A percentile compares a stretch with the other conserved stretches of the same genome.
Conservation (phyloP, 2,329 filamentous ascomycete genomes). For the Apiospora malaysiana region DNA sequence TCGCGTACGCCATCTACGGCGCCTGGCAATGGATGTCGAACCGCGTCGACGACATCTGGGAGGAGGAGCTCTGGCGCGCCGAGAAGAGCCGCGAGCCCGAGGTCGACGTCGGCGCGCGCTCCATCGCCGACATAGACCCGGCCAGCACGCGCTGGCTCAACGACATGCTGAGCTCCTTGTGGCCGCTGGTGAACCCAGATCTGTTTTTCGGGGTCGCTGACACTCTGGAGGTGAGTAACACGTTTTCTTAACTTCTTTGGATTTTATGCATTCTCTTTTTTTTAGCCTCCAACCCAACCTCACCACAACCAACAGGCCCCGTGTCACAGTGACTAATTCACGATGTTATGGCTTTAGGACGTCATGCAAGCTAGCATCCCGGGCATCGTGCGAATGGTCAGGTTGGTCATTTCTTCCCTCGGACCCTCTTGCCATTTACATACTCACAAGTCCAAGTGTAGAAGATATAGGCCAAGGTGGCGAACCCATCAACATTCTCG, state of each 20-base stretch:
- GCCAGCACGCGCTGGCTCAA: slow-evolving; percentile 19
- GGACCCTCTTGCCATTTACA: background rate
- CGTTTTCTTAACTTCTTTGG: background rate
- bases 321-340: background rate
- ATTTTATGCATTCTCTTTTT: too few species aligned
- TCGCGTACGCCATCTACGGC: slow-evolving; percentile 12
- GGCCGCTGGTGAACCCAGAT: slow-evolving; percentile 18
- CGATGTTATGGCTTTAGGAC: background rate
- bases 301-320: background rate
- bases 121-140: background rate
- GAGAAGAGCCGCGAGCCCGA: background rate
- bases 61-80: slow-evolving; percentile 20
- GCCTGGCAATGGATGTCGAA: slow-evolving; percentile 18
- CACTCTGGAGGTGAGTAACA: slow-evolving; percentile 5
- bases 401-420: background rate
- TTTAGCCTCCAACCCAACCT: background rate
- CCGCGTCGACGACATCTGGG: slow-evolving; percentile 19
- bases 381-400: slow-evolving; percentile 18
- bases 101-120: background rate
- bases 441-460: slow-evolving; percentile 9
- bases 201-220: slow-evolving; percentile 18
- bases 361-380: slow-evolving; percentile 21
- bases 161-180: slow-evolving; percentile 6
- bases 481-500: slow-evolving; percentile 19
- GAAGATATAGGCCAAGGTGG: slow-evolving; percentile 20